Conservation (phyloP, 1,284 basidiomycete species). For the Neotropicomus parvogracilis region DNA sequence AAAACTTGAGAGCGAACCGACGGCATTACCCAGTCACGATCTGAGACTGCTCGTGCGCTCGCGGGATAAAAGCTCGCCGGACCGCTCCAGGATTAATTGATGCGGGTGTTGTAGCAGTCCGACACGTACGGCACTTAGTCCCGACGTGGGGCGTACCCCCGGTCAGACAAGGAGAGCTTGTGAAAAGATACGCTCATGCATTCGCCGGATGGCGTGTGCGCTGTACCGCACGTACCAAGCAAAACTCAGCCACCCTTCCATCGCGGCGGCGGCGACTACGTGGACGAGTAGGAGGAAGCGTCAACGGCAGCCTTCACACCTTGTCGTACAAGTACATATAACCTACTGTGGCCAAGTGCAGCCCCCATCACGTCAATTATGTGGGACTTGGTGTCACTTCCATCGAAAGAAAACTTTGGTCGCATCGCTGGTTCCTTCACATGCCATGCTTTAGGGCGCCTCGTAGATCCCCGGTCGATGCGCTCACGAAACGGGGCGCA, state of each 20-base stretch:
- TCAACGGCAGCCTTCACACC: constrained; percentile 17
- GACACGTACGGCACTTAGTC: constrained; percentile 13
- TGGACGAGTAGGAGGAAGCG: constrained; percentile 18
- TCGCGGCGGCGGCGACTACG: constrained; percentile 15
- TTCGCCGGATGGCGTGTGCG: constrained; percentile 3
- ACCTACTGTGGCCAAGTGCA: neutral
- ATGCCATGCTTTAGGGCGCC: constrained; percentile 8
- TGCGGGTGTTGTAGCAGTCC: constrained; percentile 7
- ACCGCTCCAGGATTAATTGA: constrained; percentile 12
- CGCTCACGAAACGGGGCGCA: neutral
- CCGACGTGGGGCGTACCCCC: constrained; percentile 1
- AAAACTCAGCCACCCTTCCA: no score
- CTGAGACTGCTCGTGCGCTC: constrained; percentile 15
- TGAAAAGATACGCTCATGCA: neutral
- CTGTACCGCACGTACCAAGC: neutral
- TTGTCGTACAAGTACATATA: constrained; percentile 8
- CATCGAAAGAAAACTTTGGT: constrained; percentile 10
- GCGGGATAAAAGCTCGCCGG: constrained; percentile 19
- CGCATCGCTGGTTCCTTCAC: constrained; percentile 7
- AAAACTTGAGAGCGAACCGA: constrained; percentile 17
- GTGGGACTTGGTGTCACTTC: constrained; percentile 18
- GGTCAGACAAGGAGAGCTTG: neutral
- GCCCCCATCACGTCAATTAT: constrained; percentile 31
- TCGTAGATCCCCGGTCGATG: constrained; percentile 26
- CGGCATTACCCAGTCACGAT: constrained; percentile 18